Conservation (phyloP, 441 rosid genomes). For the Breynia disticha region DNA sequence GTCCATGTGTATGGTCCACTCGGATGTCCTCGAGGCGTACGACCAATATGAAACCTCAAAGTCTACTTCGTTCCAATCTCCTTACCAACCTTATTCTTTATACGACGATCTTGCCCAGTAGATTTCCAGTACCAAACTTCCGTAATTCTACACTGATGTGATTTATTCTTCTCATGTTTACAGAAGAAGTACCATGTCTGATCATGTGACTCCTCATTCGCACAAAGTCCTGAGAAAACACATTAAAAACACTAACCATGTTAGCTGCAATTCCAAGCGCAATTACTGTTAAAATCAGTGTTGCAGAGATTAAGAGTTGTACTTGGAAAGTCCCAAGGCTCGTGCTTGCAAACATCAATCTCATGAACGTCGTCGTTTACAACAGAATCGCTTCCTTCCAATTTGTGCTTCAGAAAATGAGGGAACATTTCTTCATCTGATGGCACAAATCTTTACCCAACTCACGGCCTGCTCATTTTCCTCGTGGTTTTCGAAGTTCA, state of each 20-base stretch:
- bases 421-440: slow-evolving; percentile 8
- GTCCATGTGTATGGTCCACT: too few relatives aligned
- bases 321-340: slow-evolving; percentile 2
- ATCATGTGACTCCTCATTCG: background rate
- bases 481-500: too few relatives aligned
- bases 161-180: slow-evolving; percentile 4
- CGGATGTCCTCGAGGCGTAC: too few relatives aligned
- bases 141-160: slow-evolving; percentile 11
- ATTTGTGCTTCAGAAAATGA: slow-evolving; percentile 2
- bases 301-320: too few relatives aligned
- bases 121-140: slow-evolving; percentile 27
- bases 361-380: slow-evolving; percentile 5
- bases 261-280: too few relatives aligned
- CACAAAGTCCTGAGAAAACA: background rate
- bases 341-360: slow-evolving; percentile 6
- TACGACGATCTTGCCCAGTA: slow-evolving; percentile 17
- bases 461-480: background rate
- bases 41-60: slow-evolving; percentile 16
- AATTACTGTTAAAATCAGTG: too few relatives aligned
- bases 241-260: too few relatives aligned
- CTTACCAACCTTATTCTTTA: slow-evolving; percentile 1
- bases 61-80: slow-evolving; percentile 25
- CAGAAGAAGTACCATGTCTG: slow-evolving; percentile 19
- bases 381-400: background rate
- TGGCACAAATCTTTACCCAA: slow-evolving; percentile 14